phyloP scores from a whole-genome alignment of 345 rosid species.

The Tarenaya hassleriana region DNA sequence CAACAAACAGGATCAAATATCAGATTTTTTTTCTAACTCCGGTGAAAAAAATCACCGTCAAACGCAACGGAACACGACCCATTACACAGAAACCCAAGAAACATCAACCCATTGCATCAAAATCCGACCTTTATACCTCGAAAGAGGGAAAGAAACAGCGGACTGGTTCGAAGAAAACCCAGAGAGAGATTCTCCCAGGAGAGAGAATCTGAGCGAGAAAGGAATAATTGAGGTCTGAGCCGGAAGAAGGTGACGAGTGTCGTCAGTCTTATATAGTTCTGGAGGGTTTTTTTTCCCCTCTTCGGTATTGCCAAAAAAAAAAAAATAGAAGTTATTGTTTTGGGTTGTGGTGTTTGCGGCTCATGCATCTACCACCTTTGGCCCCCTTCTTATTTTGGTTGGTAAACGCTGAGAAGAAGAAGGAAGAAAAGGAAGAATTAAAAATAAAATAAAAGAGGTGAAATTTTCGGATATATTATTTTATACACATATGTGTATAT shows the following conservation, averaged over 20 bases:
- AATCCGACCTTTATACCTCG: conserved; percentile 26
- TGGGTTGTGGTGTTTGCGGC: conserved; percentile 31
- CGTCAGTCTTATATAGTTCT: conserved; percentile 15
- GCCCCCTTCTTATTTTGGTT: conserved; percentile 25
- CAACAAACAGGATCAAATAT: conserved; percentile 15
- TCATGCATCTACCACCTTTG: conserved; percentile 85
- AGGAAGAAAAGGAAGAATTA: not conserved
- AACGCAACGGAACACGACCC: conserved; percentile 13
- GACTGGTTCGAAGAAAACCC: conserved; percentile 28
- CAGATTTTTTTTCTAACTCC: conserved; percentile 24
- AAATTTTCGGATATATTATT: not conserved
- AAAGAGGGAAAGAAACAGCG: conserved; percentile 23
- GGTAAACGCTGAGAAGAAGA: conserved; percentile 26
- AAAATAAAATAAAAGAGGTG: conserved; percentile 1
- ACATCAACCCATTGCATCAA: conserved; percentile 31
- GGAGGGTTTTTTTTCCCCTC: conserved; percentile 4
- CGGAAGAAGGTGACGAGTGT: conserved; percentile 30
- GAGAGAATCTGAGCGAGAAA: conserved; percentile 17
- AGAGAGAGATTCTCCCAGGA: conserved; percentile 6
- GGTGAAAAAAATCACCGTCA: conserved; percentile 30
- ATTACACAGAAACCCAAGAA: conserved; percentile 18
- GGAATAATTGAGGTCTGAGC: conserved; percentile 21
- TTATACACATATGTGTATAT: not conserved
- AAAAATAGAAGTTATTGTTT: conserved; percentile 8
- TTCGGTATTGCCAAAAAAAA: not conserved